Evolutionary conservation across 768 basidiomycete genomes (phyloP), one percentile per base, ranked within the genome.

Genomic region (Podaxis sp.): DNA sequence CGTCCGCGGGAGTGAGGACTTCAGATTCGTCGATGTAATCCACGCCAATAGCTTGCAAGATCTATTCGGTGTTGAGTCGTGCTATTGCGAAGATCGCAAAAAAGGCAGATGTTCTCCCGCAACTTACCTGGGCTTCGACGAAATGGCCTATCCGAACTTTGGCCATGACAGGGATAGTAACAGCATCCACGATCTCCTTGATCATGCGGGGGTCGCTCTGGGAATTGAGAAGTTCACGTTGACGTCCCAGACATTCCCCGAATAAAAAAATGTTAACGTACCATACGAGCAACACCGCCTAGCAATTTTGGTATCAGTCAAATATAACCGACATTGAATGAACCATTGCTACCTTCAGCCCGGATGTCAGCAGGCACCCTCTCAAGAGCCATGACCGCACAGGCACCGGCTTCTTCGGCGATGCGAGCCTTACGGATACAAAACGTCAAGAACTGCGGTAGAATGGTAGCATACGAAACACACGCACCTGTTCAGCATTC

Each of bases 11-110:
- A 0, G 97, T 97, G 50, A 99, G 80, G 54, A 98, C 96, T 75
- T 93, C 93, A 3, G 89, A 93, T 77, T 96, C 94, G 72, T 96
- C 94, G 64, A 96, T 94, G 75, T 98, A 99, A 77, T 99, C 97
- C 36, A 97, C 90, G 2, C 96, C 96, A 69, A 98, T 82, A 22
- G 86, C 85, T 82, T 98, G 95, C 25, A 98, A 77, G 69, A 99
- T 96, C 92, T 98, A 47, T 54, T 55, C 33, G 38, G 40, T 27
- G 17, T 22, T 41, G 15, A 46, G 49, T 11, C 25, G 27, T 8
- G 64, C 46, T 51, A 64, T 22, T 54, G 22, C 33, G 50, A n/a
- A 8, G 8, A 33, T 33, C 33, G 8, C 12, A 50, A 22, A 64
- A 38, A 38, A 49, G 38, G 36, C 56, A 37, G 49, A 43, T 5